Evolutionary conservation across 306 rosid species (phyloP), one percentile per base, ranked within the genome.

Genomic region (Fagus crenata): DNA sequence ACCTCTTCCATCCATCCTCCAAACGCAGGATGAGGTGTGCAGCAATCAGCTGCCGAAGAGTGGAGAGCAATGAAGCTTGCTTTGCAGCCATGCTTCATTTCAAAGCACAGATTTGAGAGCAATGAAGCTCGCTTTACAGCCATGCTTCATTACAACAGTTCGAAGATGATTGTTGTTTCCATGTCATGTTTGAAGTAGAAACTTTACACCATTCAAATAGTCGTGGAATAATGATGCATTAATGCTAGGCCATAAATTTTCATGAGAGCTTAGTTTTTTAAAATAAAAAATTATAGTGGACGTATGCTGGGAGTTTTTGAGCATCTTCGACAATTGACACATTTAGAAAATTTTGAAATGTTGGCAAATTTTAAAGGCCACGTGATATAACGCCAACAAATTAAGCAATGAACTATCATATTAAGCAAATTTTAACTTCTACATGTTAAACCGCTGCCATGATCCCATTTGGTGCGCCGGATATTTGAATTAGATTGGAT

Each of bases 1-100:
- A 31, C 89, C 93, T 3, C 90, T 92, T 53, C 91, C 96, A 2
- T 69, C 84, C 1, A 46, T 73, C 49, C 94, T 94, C 63, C 85
- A 71, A 80, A 85, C 90, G 75, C 74, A 0, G 18, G 71, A 63
- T 33, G 87, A 75, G 67, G 33, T 41, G 7, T 33, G 41, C 53
- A 28, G 3, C 42, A 7, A 3, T 53, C 28, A 35, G 13, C 35
- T 56, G 55, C 14, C 0, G 32, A 8, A 3, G 17, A n/a, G 6
- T 63, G 2, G 49, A 39, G 6, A 37, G 71, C 71, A 17, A 39
- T 15, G 5, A 6, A 35, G 43, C 69, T 32, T 61, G n/a, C 68
- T 15, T 61, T 33, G 0, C 42, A 35, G 41, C 69, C 69, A 12
- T 33, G 69, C 42, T 14, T 32, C 7, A 22, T 22, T 56, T 56